Conservation (phyloP, 2,329 filamentous ascomycete species). For the Metarhizium sp. region DNA sequence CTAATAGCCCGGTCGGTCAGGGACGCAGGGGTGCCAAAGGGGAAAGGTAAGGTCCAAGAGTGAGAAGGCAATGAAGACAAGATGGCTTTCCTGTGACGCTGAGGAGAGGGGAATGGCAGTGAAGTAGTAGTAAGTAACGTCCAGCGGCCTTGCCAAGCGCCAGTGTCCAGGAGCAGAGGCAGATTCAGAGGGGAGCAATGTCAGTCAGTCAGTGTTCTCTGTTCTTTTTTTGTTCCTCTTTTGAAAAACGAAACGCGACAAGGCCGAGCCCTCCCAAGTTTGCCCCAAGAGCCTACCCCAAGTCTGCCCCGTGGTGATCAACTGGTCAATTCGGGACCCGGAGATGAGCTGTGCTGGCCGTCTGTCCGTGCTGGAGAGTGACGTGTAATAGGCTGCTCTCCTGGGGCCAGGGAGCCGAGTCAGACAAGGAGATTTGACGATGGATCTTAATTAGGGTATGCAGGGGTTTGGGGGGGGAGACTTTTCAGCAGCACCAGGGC, state of each 20-base stretch:
- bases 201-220: background rate
- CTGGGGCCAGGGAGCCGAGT: conserved; percentile 7
- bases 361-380: conserved; percentile 1
- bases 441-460: background rate
- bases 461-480: background rate
- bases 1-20: background rate
- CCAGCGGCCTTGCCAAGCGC: background rate
- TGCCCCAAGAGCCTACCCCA: background rate
- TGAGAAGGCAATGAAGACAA: background rate
- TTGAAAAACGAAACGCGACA: background rate
- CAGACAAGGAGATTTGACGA: conserved; percentile 9
- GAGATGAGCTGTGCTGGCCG: conserved; percentile 1
- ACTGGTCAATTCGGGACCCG: background rate
- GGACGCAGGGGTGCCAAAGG: background rate
- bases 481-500: background rate
- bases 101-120: background rate
- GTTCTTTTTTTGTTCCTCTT: background rate
- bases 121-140: background rate
- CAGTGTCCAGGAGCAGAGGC: background rate
- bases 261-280: background rate
- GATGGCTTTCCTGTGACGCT: background rate
- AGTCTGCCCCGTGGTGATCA: background rate
- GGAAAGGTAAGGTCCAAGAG: background rate
- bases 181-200: background rate
- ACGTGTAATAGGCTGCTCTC: background rate